Conservation (phyloP, 2,329 filamentous ascomycete genomes). For the Aspergillus caelatus region DNA sequence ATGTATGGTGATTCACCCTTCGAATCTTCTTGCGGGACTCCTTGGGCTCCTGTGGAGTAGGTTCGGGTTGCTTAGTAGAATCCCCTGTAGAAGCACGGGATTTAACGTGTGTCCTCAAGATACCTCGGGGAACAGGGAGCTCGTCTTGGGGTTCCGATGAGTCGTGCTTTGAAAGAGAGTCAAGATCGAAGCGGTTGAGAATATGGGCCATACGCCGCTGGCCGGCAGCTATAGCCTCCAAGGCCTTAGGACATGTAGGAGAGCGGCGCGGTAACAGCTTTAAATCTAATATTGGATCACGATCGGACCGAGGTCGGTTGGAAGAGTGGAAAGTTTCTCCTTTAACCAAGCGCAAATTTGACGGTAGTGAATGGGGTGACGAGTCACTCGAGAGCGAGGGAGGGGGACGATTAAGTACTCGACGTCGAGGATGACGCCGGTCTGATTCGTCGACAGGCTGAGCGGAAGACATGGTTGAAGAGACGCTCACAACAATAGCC, state of each 20-base stretch:
- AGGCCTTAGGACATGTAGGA: conserved; percentile 56
- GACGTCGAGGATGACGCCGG: conserved; percentile 39
- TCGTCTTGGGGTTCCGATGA: conserved; percentile 56
- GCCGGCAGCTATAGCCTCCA: conserved; percentile 72
- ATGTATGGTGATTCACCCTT: conserved; percentile 64
- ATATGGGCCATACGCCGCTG: conserved; percentile 69
- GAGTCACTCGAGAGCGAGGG: conserved; percentile 21
- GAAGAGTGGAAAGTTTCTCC: conserved; percentile 65
- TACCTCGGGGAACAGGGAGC: conserved; percentile 61
- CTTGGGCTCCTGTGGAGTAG: conserved; percentile 40
- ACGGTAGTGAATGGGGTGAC: conserved; percentile 29
- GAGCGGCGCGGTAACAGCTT: conserved; percentile 64
- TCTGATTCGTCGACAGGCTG: conserved; percentile 23
- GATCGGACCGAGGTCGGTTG: conserved; percentile 41
- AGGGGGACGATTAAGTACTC: conserved; percentile 24
- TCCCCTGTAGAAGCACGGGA: conserved; percentile 41
- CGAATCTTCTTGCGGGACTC: conserved; percentile 14
- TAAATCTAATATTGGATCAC: conserved; percentile 47
- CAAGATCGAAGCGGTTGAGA: conserved; percentile 67
- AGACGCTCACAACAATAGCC: neutral
- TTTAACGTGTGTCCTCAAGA: conserved; percentile 61
- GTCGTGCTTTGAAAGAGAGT: conserved; percentile 50
- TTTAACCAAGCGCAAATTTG: conserved; percentile 63
- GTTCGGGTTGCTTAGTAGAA: conserved; percentile 28
- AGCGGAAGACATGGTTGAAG: conserved; percentile 33